Conservation (phyloP, 2,329 filamentous ascomycete species). For the Kalmusia sp. region DNA sequence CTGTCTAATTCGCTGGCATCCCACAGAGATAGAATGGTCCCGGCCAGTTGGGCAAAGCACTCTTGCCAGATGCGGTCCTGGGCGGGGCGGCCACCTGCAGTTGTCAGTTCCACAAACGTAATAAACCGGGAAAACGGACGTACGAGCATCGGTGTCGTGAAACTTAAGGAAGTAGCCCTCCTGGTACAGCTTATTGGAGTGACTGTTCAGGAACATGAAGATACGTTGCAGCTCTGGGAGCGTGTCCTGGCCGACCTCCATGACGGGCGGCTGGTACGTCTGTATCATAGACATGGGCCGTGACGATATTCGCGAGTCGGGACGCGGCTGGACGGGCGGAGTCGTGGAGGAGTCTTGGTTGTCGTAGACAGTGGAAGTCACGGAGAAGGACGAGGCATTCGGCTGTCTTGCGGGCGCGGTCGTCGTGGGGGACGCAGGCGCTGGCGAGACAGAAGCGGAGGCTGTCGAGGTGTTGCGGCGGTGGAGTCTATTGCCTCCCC, state of each 20-base stretch:
- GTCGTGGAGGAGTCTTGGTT: constrained; percentile 37
- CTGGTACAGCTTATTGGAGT: constrained; percentile 95
- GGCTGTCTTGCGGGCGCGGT: constrained; percentile 37
- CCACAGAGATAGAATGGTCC: constrained; percentile 94
- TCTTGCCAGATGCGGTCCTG: constrained; percentile 90
- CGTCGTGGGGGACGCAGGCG: constrained; percentile 35
- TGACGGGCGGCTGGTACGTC: constrained; percentile 82
- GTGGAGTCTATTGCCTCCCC: constrained; percentile 54
- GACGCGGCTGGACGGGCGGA: constrained; percentile 47
- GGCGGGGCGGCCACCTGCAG: constrained; percentile 82
- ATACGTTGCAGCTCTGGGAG: constrained; percentile 93
- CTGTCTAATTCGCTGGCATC: constrained; percentile 90
- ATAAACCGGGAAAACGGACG: constrained; percentile 47
- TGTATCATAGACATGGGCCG: constrained; percentile 87
- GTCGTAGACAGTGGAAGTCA: constrained; percentile 40
- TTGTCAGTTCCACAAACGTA: constrained; percentile 27
- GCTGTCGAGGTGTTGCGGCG: constrained; percentile 17
- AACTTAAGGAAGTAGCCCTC: constrained; percentile 98
- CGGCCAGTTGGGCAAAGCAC: constrained; percentile 95
- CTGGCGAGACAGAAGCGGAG: constrained; percentile 29
- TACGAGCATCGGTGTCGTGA: constrained; percentile 91
- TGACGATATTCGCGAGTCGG: constrained; percentile 59
- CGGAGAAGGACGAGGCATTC: constrained; percentile 26
- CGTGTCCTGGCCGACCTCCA: constrained; percentile 85
- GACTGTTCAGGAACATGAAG: constrained; percentile 91